These are phyloP conservation scores for Trichoderma sp. DNA, from an alignment of 2,329 filamentous ascomycete species.

Conservation along the genomic window DNA sequence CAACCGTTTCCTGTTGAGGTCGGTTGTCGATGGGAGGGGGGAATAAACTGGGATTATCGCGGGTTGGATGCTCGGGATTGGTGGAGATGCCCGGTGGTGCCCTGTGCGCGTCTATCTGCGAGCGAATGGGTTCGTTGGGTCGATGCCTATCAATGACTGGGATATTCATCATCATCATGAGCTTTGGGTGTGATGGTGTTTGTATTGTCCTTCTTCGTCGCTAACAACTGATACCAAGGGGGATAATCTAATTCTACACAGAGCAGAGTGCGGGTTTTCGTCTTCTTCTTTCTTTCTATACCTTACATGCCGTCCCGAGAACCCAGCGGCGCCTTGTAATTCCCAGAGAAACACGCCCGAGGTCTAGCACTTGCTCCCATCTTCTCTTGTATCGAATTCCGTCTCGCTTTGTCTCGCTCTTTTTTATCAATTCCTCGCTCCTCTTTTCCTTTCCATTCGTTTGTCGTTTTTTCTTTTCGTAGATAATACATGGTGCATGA, in stretches of 20 bases:
- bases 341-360: conserved; percentile 16
- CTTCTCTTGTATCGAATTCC: not conserved
- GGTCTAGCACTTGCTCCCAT: not conserved
- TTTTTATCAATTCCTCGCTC: not conserved
- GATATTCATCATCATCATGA: not conserved
- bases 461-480: conserved; percentile 16
- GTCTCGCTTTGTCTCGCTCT: not conserved
- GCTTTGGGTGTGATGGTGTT: not conserved
- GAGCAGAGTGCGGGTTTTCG: conserved; percentile 28
- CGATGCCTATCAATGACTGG: not conserved
- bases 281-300: conserved; percentile 29
- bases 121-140: not conserved
- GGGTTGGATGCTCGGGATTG: not conserved
- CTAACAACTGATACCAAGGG: not conserved
- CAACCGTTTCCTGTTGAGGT: conserved; percentile 2
- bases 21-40: no score
- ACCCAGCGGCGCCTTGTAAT: conserved; percentile 18
- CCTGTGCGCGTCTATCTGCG: not conserved
- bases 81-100: not conserved
- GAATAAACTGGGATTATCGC: not conserved
- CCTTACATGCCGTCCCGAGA: conserved; percentile 30
- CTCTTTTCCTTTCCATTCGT: not conserved
- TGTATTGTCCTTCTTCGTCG: not conserved
- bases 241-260: conserved; percentile 29
- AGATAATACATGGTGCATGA: conserved; percentile 12